Percentiles rank a stretch among this genome's conserved stretches.
phyloP scores from a whole-genome alignment of 495 filamentous ascomycete species.

The Aspergillus indologenus region DNA sequence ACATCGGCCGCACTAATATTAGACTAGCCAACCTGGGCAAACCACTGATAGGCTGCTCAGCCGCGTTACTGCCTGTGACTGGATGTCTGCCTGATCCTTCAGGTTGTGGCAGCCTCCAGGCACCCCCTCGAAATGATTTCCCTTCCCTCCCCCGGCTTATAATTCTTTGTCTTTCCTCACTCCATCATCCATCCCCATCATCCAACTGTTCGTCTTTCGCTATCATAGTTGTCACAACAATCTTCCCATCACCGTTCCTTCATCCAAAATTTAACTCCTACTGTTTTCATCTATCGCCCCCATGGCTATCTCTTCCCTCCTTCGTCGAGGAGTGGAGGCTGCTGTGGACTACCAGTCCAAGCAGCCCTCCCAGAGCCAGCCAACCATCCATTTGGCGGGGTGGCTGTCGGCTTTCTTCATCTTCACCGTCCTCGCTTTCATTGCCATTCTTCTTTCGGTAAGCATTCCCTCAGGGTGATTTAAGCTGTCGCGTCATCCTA shows the following conservation, averaged over 20 bases:
- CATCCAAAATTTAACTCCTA: background rate
- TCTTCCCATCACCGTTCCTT: background rate
- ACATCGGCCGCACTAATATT: no score
- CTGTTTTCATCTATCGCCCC: slow-evolving; percentile 3
- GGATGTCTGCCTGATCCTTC: background rate
- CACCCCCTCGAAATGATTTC: background rate
- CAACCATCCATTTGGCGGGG: slow-evolving; percentile 18
- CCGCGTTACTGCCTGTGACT: no score
- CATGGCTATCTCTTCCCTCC: slow-evolving; percentile 26
- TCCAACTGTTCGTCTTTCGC: slow-evolving; percentile 3
- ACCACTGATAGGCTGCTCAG: no score
- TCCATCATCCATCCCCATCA: background rate
- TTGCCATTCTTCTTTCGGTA: slow-evolving; percentile 21
- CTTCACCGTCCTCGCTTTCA: slow-evolving; percentile 20
- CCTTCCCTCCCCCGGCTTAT: background rate
- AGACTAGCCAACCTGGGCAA: no score
- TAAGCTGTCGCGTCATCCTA: background rate
- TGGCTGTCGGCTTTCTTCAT: slow-evolving; percentile 21
- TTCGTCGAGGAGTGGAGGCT: slow-evolving; percentile 31
- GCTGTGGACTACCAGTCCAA: slow-evolving; percentile 15
- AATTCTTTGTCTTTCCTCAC: slow-evolving; percentile 5
- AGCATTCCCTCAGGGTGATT: slow-evolving; percentile 5
- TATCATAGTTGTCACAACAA: background rate
- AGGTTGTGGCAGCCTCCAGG: background rate
- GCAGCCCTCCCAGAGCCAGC: slow-evolving; percentile 10